A percentile compares a stretch with the other conserved stretches of the same genome.
phyloP scores from a whole-genome alignment of 345 rosid genomes.

The Kernera saxatilis region DNA sequence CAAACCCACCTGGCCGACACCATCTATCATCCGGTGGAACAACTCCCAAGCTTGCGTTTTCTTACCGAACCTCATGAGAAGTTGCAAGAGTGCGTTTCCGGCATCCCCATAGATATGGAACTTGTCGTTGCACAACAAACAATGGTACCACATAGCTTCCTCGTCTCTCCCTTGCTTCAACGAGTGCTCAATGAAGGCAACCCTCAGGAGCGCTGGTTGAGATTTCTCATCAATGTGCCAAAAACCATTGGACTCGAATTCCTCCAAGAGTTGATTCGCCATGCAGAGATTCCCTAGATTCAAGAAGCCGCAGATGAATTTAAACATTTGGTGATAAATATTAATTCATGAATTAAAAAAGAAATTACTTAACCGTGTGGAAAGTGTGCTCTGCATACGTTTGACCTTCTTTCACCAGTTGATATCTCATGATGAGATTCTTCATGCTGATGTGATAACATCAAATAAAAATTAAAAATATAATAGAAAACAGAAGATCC shows the following conservation, averaged over 20 bases:
- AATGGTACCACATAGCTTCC: neutral
- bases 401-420: constrained; percentile 14
- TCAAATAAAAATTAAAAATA: neutral
- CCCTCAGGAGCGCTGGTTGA: neutral
- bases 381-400: constrained; percentile 12
- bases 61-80: no score
- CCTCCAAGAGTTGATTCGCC: neutral
- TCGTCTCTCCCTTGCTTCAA: neutral
- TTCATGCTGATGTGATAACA: constrained; percentile 14
- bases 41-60: no score
- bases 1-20: no score
- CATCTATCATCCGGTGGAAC: no score
- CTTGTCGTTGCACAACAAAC: no score
- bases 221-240: neutral
- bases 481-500: neutral
- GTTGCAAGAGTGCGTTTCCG: no score
- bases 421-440: constrained; percentile 23
- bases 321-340: no score
- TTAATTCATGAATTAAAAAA: no score
- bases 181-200: neutral
- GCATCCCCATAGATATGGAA: no score
- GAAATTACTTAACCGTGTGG: no score
- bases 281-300: neutral
- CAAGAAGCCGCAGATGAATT: neutral
- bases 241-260: neutral